phyloP scores from a whole-genome alignment of 257 asterid species.

The Solanum bulbocastanum region DNA sequence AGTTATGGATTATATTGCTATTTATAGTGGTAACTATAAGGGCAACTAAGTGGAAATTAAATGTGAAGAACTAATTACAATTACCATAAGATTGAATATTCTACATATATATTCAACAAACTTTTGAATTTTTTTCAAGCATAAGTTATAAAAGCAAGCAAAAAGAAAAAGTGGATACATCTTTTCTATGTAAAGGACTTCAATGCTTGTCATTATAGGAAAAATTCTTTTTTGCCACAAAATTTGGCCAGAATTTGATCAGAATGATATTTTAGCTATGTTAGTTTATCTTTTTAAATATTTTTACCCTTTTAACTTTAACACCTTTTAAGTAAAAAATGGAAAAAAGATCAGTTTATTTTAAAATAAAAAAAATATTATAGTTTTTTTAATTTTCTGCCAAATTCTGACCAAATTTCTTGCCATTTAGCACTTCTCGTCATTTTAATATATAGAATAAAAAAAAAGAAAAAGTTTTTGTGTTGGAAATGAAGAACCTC shows the following conservation, averaged over 20 bases:
- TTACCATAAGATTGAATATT: slow-evolving; percentile 2
- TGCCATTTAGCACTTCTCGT: background rate
- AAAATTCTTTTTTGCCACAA: too few relatives aligned
- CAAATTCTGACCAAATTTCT: too few relatives aligned
- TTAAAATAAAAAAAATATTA: too few relatives aligned
- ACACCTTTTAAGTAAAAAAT: too few relatives aligned
- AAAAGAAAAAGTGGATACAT: slow-evolving; percentile 25
- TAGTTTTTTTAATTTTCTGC: too few relatives aligned
- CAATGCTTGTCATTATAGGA: slow-evolving; percentile 19
- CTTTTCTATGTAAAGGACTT: slow-evolving; percentile 45
- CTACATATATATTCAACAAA: background rate
- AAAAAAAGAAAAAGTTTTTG: background rate
- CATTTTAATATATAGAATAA: background rate
- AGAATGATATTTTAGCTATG: too few relatives aligned
- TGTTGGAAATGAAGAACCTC: slow-evolving; percentile 15
- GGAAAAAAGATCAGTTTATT: too few relatives aligned
- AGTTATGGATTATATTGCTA: background rate
- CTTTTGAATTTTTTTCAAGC: slow-evolving; percentile 9
- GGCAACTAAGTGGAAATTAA: background rate
- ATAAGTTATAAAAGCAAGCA: slow-evolving; percentile 2
- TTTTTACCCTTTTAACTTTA: too few relatives aligned
- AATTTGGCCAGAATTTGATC: too few relatives aligned
- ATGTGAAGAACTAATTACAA: slow-evolving; percentile 4
- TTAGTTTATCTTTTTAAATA: too few relatives aligned
- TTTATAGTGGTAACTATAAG: background rate